Percentiles rank a stretch among this genome's conserved stretches.
phyloP scores from a whole-genome alignment of 164 flowering plant species.

The Magnolia changhungtana region DNA sequence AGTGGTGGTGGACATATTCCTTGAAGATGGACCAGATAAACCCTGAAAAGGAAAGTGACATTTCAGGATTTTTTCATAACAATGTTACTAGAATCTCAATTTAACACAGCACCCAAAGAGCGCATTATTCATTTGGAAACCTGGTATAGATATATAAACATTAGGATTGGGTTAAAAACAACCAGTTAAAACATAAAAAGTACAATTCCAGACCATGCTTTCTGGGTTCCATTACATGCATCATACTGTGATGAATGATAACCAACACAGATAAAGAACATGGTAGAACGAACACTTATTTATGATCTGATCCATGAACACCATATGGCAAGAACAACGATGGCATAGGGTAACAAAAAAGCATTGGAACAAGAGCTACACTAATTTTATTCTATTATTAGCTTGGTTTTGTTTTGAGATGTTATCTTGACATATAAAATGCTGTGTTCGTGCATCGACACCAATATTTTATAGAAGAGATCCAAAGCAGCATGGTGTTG shows the following conservation, averaged over 20 bases:
- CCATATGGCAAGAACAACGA: background rate
- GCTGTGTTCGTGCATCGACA: too few relatives aligned
- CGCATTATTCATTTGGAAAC: background rate
- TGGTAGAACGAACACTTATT: background rate
- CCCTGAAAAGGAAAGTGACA: constrained; percentile 30
- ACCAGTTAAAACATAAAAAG: background rate
- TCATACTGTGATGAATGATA: too few relatives aligned
- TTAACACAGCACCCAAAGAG: background rate
- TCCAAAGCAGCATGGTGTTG: too few relatives aligned
- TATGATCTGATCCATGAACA: background rate
- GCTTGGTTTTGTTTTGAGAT: too few relatives aligned
- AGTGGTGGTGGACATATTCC: constrained; percentile 48
- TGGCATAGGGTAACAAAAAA: background rate
- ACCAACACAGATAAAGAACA: background rate
- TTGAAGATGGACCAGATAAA: constrained; percentile 29
- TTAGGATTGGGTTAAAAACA: background rate
- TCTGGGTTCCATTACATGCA: background rate
- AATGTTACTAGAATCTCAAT: background rate
- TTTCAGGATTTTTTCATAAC: background rate
- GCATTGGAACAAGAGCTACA: too few relatives aligned
- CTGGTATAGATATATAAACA: background rate
- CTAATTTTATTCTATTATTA: too few relatives aligned
- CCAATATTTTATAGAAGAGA: too few relatives aligned
- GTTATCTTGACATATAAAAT: too few relatives aligned
- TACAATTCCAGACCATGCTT: background rate